Evolutionary conservation across 2,329 filamentous ascomycete genomes (phyloP), one percentile per base, ranked within the genome.

Genomic region (Talaromyces rugulosus): DNA sequence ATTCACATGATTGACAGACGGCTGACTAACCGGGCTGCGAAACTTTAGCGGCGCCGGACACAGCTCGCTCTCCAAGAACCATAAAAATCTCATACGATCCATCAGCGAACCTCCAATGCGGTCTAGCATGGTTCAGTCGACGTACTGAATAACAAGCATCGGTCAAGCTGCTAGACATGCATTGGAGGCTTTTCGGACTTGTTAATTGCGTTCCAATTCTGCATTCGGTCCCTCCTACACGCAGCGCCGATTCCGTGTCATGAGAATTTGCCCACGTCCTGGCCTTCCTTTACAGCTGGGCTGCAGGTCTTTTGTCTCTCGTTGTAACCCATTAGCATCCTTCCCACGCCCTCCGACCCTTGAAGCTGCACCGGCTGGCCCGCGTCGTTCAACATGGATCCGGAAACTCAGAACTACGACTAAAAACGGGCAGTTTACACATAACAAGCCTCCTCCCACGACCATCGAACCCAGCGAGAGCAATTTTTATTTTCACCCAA

Each of bases 201-300:
- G 30, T 62, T 65, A 66, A 67, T 69, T 69, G 72, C 64, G 66
- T 70, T 66, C 69, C 68, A 66, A 70, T 70, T 66, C 63, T 63
- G 66, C 66, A 65, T 62, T 64, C 52, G 51, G 51, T 61, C 65
- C 67, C 65, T 64, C 58, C 66, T 66, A 66, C 69, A 27, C 58
- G 27, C n/a, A 27, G 28, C 61, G 67, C 64, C 57, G 63, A 62
- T 65, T 66, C 70, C 72, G 74, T 75, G 75, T 76, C 77, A 79
- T 79, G 77, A 75, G 72, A 72, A 70, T 69, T 70, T 77, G 72
- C 69, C 70, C 76, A 63, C 65, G 70, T 66, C 65, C 71, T 71
- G 69, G 72, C 68, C 72, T 69, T 70, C 70, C 72, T 67, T 69
- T 70, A 65, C 69, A 68, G 71, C 67, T 71, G 67, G 69, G 72